A percentile compares a stretch with the other conserved stretches of the same genome.
These are phyloP conservation scores for Theobroma cacao DNA, from an alignment of 345 rosid genomes.

Conservation along the genomic window DNA sequence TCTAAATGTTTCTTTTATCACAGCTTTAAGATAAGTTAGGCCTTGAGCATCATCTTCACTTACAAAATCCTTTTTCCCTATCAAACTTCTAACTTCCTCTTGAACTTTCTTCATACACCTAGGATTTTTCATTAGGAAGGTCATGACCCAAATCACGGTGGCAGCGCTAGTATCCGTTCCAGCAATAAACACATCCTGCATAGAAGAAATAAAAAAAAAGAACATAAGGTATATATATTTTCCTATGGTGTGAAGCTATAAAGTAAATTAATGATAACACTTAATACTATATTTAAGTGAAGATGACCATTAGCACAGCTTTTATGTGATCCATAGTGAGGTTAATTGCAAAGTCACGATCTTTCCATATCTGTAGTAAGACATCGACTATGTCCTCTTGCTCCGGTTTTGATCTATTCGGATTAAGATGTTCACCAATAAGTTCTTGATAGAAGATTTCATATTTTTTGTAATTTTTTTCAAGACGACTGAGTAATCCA, in stretches of 20 bases:
- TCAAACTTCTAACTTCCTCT: conserved; percentile 26
- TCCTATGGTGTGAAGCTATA: too few relatives aligned
- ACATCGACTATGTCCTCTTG: conserved; percentile 44
- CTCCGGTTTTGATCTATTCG: conserved; percentile 11
- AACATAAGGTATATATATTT: too few relatives aligned
- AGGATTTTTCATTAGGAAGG: conserved; percentile 34
- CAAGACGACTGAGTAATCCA: conserved; percentile 30
- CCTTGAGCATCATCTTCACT: conserved; percentile 34
- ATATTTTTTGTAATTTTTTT: conserved; percentile 27
- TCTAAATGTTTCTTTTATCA: conserved; percentile 37
- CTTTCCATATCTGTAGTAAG: conserved; percentile 29
- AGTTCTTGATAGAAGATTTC: conserved; percentile 42
- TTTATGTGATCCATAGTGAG: conserved; percentile 48
- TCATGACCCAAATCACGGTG: conserved; percentile 39
- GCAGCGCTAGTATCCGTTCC: conserved; percentile 40
- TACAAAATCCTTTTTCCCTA: conserved; percentile 28
- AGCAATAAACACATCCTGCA: conserved; percentile 32
- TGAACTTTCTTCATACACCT: conserved; percentile 32
- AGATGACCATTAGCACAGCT: conserved; percentile 48
- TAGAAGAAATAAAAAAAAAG: background rate
- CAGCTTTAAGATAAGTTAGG: conserved; percentile 29
- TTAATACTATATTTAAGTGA: conserved; percentile 8
- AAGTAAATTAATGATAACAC: too few relatives aligned
- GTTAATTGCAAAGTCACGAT: conserved; percentile 18
- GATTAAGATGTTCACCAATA: conserved; percentile 40